Conservation (phyloP, 495 filamentous ascomycete genomes). For the Lasiosphaeria ovina region DNA sequence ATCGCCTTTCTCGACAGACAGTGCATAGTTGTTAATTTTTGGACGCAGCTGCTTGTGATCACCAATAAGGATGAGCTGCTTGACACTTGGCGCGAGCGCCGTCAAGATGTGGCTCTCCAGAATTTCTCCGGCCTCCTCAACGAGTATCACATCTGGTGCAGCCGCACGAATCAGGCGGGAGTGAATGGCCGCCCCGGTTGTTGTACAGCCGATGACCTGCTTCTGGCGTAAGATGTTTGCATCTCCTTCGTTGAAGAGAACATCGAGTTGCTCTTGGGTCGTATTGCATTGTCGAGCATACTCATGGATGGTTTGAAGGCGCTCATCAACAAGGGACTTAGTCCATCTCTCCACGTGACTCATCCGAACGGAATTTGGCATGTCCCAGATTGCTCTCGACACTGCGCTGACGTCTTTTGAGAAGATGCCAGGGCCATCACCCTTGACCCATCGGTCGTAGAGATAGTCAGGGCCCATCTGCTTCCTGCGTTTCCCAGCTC, state of each 20-base stretch:
- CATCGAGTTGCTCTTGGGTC: slow-evolving; percentile 37
- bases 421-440: slow-evolving; percentile 47
- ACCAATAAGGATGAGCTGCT: slow-evolving; percentile 72
- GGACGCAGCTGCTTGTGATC: slow-evolving; percentile 78
- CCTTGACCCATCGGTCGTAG: slow-evolving; percentile 54
- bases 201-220: slow-evolving; percentile 71
- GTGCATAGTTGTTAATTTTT: slow-evolving; percentile 61
- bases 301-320: slow-evolving; percentile 37
- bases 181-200: slow-evolving; percentile 69
- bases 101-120: slow-evolving; percentile 69
- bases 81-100: slow-evolving; percentile 54
- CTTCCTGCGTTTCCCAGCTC: slow-evolving; percentile 43
- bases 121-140: slow-evolving; percentile 82
- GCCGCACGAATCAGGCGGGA: slow-evolving; percentile 49
- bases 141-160: slow-evolving; percentile 55
- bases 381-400: slow-evolving; percentile 52
- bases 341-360: slow-evolving; percentile 47
- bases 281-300: slow-evolving; percentile 44
- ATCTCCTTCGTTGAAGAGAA: slow-evolving; percentile 45
- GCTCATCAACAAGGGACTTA: slow-evolving; percentile 49
- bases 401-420: slow-evolving; percentile 20
- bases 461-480: slow-evolving; percentile 52
- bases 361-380: slow-evolving; percentile 40
- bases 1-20: slow-evolving; percentile 65
- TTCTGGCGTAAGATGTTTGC: slow-evolving; percentile 50